phyloP scores from a whole-genome alignment of 768 basidiomycete genomes.

The Kwoniella bestiolae region DNA sequence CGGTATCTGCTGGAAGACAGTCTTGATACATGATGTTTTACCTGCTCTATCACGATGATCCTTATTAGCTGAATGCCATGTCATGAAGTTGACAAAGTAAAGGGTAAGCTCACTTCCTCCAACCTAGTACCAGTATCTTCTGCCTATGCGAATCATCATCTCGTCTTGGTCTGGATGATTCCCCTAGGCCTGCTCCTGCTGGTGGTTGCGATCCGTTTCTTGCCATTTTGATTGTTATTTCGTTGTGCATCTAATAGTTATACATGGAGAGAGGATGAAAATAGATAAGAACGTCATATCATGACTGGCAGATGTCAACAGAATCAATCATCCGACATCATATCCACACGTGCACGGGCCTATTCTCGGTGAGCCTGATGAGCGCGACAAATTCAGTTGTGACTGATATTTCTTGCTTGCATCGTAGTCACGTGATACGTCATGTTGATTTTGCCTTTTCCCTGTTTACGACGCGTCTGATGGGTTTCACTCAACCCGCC shows the following conservation, averaged over 20 bases:
- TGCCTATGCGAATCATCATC: conserved; percentile 36
- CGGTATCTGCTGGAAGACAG: conserved; percentile 82
- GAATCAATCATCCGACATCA: too few relatives aligned
- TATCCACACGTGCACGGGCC: conserved; percentile 2
- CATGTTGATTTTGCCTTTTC: not conserved
- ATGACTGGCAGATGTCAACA: too few relatives aligned
- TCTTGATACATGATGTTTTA: conserved; percentile 87
- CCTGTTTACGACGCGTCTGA: not conserved
- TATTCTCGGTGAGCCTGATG: not conserved
- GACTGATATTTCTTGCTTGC: not conserved
- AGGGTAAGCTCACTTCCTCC: conserved; percentile 47
- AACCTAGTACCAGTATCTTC: conserved; percentile 54
- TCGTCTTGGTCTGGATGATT: conserved; percentile 37
- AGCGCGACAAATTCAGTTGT: not conserved
- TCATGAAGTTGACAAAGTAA: not conserved
- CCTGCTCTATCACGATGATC: conserved; percentile 68
- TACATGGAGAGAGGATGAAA: too few relatives aligned
- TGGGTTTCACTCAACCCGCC: not conserved
- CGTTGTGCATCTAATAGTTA: not conserved
- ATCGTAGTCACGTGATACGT: not conserved
- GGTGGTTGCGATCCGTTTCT: not conserved
- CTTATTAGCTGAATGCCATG: conserved; percentile 2
- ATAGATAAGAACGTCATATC: conserved; percentile 5
- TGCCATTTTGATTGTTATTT: not conserved
- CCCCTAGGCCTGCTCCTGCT: conserved; percentile 21